A percentile compares a stretch with the other conserved stretches of the same genome.
Evolutionary conservation across 164 flowering plant species (phyloP).

Genomic region (Tetracentron sinense): DNA sequence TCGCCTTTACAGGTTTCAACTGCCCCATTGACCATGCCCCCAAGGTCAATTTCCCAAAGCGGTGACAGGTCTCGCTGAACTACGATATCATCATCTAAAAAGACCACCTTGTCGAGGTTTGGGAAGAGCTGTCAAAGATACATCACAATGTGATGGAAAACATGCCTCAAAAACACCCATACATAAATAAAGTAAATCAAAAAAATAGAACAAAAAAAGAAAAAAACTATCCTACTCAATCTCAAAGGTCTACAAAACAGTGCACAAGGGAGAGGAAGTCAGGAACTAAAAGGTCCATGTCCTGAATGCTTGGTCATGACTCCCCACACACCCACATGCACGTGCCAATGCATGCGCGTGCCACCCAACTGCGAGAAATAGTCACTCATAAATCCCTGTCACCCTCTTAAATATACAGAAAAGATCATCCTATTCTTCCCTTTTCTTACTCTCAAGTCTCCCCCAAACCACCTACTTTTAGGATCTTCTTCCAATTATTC

Average conservation of each 20-base stretch:
- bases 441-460: too few relatives aligned
- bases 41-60: slow-evolving; percentile 86
- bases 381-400: too few relatives aligned
- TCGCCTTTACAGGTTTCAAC: slow-evolving; percentile 95
- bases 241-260: neutral
- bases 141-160: slow-evolving; percentile 6
- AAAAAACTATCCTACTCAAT: neutral
- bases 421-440: too few relatives aligned
- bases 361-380: too few relatives aligned
- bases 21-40: slow-evolving; percentile 93
- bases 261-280: neutral
- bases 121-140: slow-evolving; percentile 79
- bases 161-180: neutral
- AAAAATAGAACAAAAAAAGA: neutral
- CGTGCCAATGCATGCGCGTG: too few relatives aligned
- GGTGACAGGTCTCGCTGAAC: slow-evolving; percentile 88
- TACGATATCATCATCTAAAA: slow-evolving; percentile 94
- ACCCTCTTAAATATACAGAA: too few relatives aligned
- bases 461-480: too few relatives aligned
- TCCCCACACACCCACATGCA: too few relatives aligned
- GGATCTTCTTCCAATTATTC: too few relatives aligned
- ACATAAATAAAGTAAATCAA: too few relatives aligned
- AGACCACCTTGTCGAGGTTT: slow-evolving; percentile 85
- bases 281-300: neutral
- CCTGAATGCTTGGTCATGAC: neutral